Percentiles rank a stretch among this genome's conserved stretches.
Conservation (phyloP, 225 moss, liverwort and hornwort genomes). For the Rhytidiadelphus loreus region DNA sequence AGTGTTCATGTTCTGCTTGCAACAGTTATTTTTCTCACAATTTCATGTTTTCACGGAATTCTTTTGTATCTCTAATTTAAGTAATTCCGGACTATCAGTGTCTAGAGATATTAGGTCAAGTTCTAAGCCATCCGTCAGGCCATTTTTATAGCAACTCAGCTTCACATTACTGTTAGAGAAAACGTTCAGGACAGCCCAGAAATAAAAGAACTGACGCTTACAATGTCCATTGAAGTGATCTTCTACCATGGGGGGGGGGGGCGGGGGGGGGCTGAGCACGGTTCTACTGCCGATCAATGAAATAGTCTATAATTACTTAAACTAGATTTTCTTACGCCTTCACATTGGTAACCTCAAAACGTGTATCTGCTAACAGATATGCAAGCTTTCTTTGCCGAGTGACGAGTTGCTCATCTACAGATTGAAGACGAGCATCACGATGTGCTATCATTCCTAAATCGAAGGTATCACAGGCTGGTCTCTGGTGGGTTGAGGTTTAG, state of each 20-base stretch:
- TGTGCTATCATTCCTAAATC: background rate
- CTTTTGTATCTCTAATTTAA: background rate
- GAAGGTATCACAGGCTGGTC: constrained; percentile 1
- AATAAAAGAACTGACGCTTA: too few species aligned
- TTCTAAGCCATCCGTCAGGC: background rate
- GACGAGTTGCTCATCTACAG: background rate
- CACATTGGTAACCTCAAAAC: background rate
- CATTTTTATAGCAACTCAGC: background rate
- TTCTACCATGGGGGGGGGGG: background rate
- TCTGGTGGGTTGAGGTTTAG: background rate
- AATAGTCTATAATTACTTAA: background rate
- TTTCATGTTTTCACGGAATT: background rate
- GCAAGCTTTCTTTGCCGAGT: constrained; percentile 12
- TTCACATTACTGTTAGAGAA: background rate
- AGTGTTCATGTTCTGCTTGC: background rate
- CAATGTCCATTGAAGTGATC: background rate
- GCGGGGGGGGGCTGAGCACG: too few species aligned
- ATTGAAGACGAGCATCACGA: constrained; percentile 3
- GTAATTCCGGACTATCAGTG: background rate
- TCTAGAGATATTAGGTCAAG: background rate
- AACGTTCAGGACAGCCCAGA: background rate
- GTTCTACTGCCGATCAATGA: background rate
- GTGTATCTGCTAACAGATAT: background rate
- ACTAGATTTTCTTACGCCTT: background rate
- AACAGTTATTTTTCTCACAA: background rate